Evolutionary conservation across 305 asterid species (phyloP).

Genomic region (Fraxinus angustifolia): DNA sequence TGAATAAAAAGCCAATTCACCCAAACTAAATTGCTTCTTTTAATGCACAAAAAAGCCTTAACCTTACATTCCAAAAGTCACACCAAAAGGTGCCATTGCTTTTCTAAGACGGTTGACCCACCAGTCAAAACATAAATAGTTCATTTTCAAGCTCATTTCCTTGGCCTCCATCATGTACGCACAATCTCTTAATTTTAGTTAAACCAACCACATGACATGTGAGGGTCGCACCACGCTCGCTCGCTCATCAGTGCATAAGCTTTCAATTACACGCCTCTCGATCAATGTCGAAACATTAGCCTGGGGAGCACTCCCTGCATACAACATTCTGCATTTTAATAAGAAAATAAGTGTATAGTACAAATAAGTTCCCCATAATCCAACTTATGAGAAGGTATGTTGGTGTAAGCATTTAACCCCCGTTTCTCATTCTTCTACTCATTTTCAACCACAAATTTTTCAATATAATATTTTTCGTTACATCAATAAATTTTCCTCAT

Average conservation of each 20-base stretch:
- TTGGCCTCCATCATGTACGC: background rate
- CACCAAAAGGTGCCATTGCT: constrained; percentile 42
- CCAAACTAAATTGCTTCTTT: constrained; percentile 58
- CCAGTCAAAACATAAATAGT: constrained; percentile 37
- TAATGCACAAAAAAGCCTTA: constrained; percentile 51
- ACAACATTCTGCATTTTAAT: background rate
- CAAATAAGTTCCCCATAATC: background rate
- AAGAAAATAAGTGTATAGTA: background rate
- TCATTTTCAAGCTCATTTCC: background rate
- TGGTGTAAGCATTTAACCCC: background rate
- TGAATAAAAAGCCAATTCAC: constrained; percentile 24
- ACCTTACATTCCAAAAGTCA: constrained; percentile 26
- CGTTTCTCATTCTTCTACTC: too few species aligned
- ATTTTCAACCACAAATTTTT: too few species aligned
- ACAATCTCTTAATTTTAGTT: background rate
- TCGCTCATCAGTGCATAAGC: background rate
- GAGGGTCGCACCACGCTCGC: background rate
- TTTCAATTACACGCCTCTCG: background rate
- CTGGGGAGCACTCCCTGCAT: background rate
- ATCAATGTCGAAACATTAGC: background rate
- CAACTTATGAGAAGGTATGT: background rate
- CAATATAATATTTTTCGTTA: too few species aligned
- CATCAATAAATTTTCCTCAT: too few species aligned
- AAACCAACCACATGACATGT: background rate
- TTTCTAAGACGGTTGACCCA: constrained; percentile 23